These are phyloP conservation scores for Amylocystis lapponica DNA, from an alignment of 768 basidiomycete genomes.

Conservation along the genomic window DNA sequence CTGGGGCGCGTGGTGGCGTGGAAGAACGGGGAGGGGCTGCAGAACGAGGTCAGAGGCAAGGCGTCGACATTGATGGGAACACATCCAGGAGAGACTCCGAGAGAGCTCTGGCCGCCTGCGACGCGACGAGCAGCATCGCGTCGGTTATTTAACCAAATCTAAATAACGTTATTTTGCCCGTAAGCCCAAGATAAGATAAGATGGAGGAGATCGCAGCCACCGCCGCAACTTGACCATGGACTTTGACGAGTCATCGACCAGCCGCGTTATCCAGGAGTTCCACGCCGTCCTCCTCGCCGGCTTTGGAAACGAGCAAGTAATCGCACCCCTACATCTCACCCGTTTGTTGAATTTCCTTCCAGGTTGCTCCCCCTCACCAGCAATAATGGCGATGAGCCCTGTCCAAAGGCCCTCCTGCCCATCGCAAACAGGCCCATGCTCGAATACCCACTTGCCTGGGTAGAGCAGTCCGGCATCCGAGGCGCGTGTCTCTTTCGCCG, in stretches of 20 bases:
- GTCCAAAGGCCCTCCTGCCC: conserved; percentile 83
- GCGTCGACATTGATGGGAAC: neutral
- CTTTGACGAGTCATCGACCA: conserved; percentile 47
- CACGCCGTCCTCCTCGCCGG: conserved; percentile 85
- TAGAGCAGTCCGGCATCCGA: conserved; percentile 81
- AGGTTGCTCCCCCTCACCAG: conserved; percentile 70
- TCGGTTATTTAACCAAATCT: too few species aligned
- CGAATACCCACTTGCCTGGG: conserved; percentile 78
- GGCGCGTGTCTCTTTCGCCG: conserved; percentile 39
- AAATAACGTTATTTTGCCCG: too few species aligned
- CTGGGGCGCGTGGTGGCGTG: neutral
- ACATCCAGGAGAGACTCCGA: too few species aligned
- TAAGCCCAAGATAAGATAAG: too few species aligned
- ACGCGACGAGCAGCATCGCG: neutral
- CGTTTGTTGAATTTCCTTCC: conserved; percentile 3
- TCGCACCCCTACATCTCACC: neutral
- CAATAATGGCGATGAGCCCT: conserved; percentile 74
- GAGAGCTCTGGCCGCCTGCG: too few species aligned
- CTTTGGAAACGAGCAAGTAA: conserved; percentile 81
- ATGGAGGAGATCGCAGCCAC: too few species aligned
- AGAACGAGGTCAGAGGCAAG: neutral
- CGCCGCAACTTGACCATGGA: conserved; percentile 52
- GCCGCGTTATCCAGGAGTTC: conserved; percentile 66
- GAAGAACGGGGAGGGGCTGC: neutral
- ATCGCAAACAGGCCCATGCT: conserved; percentile 86